phyloP scores from a whole-genome alignment of 192 early-diverging fungal genomes.

The Backusella westeae region DNA sequence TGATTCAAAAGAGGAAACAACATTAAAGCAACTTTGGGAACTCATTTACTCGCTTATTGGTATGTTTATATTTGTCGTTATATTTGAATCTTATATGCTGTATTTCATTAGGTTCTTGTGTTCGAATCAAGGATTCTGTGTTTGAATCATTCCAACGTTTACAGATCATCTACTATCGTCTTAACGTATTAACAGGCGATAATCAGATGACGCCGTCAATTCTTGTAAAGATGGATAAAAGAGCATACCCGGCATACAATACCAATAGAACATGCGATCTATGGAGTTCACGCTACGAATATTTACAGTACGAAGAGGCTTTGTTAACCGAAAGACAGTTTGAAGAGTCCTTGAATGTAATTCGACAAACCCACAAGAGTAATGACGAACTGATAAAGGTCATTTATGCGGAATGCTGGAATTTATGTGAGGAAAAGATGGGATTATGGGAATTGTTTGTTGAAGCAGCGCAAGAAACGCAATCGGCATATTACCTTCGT shows the following conservation, averaged over 20 bases:
- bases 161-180: slow-evolving; percentile 42
- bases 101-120: slow-evolving; percentile 33
- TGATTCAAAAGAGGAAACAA: neutral
- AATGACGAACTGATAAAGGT: neutral
- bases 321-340: slow-evolving; percentile 33
- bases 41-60: neutral
- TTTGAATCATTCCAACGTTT: slow-evolving; percentile 40
- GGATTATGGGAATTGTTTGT: slow-evolving; percentile 21
- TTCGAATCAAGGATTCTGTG: slow-evolving; percentile 32
- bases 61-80: neutral
- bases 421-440: slow-evolving; percentile 29
- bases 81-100: neutral
- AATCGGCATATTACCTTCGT: slow-evolving; percentile 21
- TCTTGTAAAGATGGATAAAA: slow-evolving; percentile 38
- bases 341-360: slow-evolving; percentile 25
- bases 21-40: neutral
- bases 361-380: slow-evolving; percentile 18
- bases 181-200: slow-evolving; percentile 13
- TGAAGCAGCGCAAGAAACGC: neutral
- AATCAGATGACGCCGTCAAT: slow-evolving; percentile 39
- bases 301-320: slow-evolving; percentile 45
- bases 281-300: slow-evolving; percentile 30
- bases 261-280: slow-evolving; percentile 34
- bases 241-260: slow-evolving; percentile 39
- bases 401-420: slow-evolving; percentile 13